phyloP scores from a whole-genome alignment of 352 stramenopile genomes.

The Pythium brachiatum region DNA sequence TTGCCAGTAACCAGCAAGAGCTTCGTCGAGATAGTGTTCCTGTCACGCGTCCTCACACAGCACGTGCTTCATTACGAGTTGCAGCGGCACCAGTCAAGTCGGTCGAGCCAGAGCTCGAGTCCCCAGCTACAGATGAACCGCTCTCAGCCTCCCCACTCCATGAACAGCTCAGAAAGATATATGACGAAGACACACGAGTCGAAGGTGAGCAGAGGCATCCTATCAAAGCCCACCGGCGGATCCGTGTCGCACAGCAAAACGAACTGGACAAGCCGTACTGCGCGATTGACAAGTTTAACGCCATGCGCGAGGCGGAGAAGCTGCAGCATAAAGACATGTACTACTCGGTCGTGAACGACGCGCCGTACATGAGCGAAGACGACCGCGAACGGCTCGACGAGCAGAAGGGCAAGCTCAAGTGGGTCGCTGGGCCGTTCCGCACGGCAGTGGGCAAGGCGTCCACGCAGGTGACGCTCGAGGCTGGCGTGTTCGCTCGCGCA shows the following conservation, averaged over 20 bases:
- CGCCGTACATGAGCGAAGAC: slow-evolving; percentile 51
- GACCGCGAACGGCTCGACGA: slow-evolving; percentile 52
- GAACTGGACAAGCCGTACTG: slow-evolving; percentile 72
- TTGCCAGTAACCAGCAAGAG: slow-evolving; percentile 13
- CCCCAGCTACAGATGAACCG: background rate
- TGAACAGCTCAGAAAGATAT: background rate
- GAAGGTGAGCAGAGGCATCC: background rate
- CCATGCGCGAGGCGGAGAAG: slow-evolving; percentile 33
- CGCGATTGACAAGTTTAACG: slow-evolving; percentile 54
- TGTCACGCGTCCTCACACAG: slow-evolving; percentile 3
- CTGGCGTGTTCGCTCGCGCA: slow-evolving; percentile 51
- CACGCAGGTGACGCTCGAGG: slow-evolving; percentile 39
- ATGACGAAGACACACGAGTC: background rate
- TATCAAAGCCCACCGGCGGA: slow-evolving; percentile 25
- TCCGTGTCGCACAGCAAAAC: slow-evolving; percentile 61
- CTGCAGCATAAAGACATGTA: slow-evolving; percentile 37
- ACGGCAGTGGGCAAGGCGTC: slow-evolving; percentile 64
- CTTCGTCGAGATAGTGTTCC: background rate
- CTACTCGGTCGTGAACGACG: slow-evolving; percentile 83
- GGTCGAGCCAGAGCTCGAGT: background rate
- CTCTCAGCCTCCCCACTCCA: background rate
- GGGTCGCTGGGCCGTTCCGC: slow-evolving; percentile 69
- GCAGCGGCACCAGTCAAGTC: background rate
- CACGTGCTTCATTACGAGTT: slow-evolving; percentile 3
- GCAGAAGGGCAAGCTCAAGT: slow-evolving; percentile 67